These are phyloP conservation scores for Globisporangium iwayamae DNA, from an alignment of 352 stramenopile genomes.

Conservation along the genomic window DNA sequence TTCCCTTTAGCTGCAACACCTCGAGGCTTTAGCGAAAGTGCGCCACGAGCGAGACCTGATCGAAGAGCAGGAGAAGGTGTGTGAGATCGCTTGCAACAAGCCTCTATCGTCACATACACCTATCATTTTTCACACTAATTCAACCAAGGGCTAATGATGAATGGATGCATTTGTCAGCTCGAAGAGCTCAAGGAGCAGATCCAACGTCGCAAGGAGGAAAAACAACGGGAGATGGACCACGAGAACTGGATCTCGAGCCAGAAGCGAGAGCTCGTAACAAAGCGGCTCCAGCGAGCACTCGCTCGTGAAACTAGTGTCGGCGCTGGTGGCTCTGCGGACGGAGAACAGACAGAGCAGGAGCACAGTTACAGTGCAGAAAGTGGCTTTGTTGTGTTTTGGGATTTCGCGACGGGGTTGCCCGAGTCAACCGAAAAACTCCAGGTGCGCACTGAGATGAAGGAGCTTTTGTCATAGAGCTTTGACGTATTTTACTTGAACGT, in stretches of 20 bases:
- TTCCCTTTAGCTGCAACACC: conserved; percentile 22
- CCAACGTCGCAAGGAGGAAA: conserved; percentile 37
- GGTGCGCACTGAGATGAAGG: conserved; percentile 18
- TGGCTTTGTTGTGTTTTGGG: conserved; percentile 46
- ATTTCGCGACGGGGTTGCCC: conserved; percentile 34
- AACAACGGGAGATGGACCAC: conserved; percentile 40
- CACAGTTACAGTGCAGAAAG: conserved; percentile 27
- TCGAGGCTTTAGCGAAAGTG: conserved; percentile 40
- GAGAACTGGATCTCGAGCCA: conserved; percentile 49
- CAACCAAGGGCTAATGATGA: not conserved
- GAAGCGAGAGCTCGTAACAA: conserved; percentile 42
- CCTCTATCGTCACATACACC: not conserved
- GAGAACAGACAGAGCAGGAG: conserved; percentile 8
- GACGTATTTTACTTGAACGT: no score
- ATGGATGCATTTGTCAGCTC: conserved; percentile 22
- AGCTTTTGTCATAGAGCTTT: no score
- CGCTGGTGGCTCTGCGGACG: not conserved
- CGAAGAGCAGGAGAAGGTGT: conserved; percentile 58
- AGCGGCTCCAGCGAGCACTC: conserved; percentile 39
- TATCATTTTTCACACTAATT: not conserved
- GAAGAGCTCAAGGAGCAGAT: conserved; percentile 45
- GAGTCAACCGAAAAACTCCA: conserved; percentile 24
- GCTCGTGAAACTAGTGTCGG: conserved; percentile 17
- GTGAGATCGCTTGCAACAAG: not conserved
- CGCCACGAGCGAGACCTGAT: conserved; percentile 53